Evolutionary conservation across 2,329 filamentous ascomycete genomes (phyloP), one percentile per base, ranked within the genome.

Genomic region (Ascochyta clinopodiicola): DNA sequence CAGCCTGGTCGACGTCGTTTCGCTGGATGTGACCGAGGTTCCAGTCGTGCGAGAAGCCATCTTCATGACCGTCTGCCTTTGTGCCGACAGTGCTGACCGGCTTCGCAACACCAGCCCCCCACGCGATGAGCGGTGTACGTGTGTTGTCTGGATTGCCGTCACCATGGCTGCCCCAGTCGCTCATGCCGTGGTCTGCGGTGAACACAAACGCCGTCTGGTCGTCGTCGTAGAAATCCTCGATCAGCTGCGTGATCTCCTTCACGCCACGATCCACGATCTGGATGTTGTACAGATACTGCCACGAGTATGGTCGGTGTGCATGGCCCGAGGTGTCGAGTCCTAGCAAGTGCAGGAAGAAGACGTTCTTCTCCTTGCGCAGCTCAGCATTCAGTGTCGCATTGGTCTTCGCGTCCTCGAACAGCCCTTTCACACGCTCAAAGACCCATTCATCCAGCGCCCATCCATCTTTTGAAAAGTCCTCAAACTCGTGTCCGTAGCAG

Each of bases 161-260:
- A 34, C 96, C 96, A 74, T 99, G 96, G 66, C 93, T 98, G n/a
- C 96, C 95, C 88, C 90, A 97, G 76, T 99, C 95, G 70, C 92
- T 98, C 95, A 99, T 99, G 17, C 95, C 95, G 75, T 99, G 95
- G 71, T 99, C 95, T 7, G 95, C 95, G 1, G 96, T 99, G 72
- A 99, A 99, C 15, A 99, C 86, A 73, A 94, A 99, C 0, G 96
- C 92, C 0, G 95, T 98, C 75, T 95, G 88, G 50, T 85, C 89
- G 61, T 86, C 86, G 65, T 79, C 82, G 68, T 97, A 99, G 72
- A 98, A 99, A 12, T 89, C 84, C 32, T 96, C 86, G 44, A 97
- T 88, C 49, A 96, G 73, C 60, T 89, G 83, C 0, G 89, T 88
- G 44, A 96, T 89, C 75, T 96, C 90, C 75, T 90, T 82, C 1